Evolutionary conservation across 305 asterid species (phyloP), one percentile per base, ranked within the genome.

Genomic region (Fraxinus greggii): DNA sequence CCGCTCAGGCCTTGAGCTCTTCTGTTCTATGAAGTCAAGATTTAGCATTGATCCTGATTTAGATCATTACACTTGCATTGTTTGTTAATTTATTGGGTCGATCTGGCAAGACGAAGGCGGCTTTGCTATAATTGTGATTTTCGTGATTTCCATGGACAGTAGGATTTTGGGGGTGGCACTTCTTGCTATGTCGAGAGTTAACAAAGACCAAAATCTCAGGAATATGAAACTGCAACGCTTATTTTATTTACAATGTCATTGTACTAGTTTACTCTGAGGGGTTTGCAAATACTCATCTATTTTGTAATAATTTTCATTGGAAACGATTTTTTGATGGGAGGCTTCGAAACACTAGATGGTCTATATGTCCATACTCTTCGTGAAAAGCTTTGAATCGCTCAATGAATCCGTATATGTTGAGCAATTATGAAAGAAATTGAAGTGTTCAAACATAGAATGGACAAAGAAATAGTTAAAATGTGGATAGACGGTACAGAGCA

Each of bases 31-130:
- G 93, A 88, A 78, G 77, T 65, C 78, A 82, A 79, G 77, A 45
- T 85, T 72, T 36, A 5, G 26, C 0, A 76, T 86, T 21, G 86
- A 88, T 82, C 93, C 90, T 67, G 78, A 75, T 79, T 38, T 88
- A 70, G 81, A 85, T 21, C 90, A 90, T 56, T 90, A 85, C 32
- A 90, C 91, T 23, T 86, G 91, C 82, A 32, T 86, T 9, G 86
- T 86, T 86, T 9, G 87, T 86, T 26, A 91, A 90, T 78, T 75
- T 90, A 26, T 79, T 90, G 65, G 92, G 88, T 56, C 89, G 91
- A 51, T 80, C 42, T 1, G 90, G 92, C 8, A 88, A 74, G 79
- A 23, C 83, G 8, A 88, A 84, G 77, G 90, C 82, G 75, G 92
- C 90, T 2, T 63, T 90, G 65, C 86, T 24, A 72, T 83, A 28